Conservation (phyloP, 1,284 basidiomycete genomes). For the Austropuccinia psidii region DNA sequence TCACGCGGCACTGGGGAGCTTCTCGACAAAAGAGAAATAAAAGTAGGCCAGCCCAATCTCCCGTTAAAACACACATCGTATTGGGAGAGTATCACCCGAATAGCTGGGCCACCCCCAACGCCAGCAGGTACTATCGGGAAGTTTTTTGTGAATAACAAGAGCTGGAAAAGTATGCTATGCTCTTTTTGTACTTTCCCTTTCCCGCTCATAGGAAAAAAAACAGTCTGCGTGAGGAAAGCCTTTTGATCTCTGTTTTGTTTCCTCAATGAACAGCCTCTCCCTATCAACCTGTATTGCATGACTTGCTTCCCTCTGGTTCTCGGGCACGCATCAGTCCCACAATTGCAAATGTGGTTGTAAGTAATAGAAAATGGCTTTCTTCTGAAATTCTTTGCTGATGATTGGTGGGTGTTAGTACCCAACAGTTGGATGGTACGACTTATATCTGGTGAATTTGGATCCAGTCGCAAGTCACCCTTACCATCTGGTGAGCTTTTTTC, state of each 20-base stretch:
- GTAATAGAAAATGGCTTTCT: not conserved
- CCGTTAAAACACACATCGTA: no score
- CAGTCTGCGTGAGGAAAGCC: no score
- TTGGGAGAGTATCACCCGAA: not conserved
- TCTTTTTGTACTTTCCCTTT: not conserved
- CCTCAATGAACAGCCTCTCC: not conserved
- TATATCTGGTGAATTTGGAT: constrained; percentile 32
- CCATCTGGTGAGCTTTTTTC: constrained; percentile 16
- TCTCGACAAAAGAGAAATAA: no score
- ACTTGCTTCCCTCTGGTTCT: constrained; percentile 10
- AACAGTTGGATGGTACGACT: constrained; percentile 31
- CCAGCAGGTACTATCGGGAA: constrained; percentile 4
- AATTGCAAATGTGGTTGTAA: constrained; percentile 31
- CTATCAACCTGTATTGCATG: constrained; percentile 34
- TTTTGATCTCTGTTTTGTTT: not conserved
- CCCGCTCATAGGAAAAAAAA: no score
- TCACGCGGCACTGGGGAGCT: no score
- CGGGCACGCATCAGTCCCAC: constrained; percentile 5
- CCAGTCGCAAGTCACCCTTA: not conserved
- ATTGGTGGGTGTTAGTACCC: constrained; percentile 5
- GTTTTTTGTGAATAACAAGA: constrained; percentile 24
- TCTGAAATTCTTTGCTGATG: not conserved
- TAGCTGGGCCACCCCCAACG: constrained; percentile 10
- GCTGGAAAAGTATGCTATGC: constrained; percentile 18
- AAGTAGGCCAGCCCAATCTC: no score